Conservation (phyloP, 805 yeast genomes). For the Yamadazyma philogaea region DNA sequence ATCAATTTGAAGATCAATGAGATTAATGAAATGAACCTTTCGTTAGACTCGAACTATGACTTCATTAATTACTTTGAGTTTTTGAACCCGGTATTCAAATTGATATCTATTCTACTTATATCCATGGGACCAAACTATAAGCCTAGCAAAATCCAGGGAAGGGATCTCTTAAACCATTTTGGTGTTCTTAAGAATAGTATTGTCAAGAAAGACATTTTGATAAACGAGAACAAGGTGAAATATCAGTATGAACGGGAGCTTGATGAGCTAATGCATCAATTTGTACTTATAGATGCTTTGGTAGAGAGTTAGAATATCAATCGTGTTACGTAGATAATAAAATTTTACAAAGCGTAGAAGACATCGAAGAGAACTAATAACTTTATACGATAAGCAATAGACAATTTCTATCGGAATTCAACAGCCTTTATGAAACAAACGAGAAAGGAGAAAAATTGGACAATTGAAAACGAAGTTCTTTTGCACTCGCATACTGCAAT, state of each 20-base stretch:
- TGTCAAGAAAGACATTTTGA: constrained; percentile 53
- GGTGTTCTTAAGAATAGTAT: constrained; percentile 58
- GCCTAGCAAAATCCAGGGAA: constrained; percentile 52
- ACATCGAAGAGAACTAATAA: too few species aligned
- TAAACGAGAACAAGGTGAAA: constrained; percentile 21
- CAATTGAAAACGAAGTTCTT: too few species aligned
- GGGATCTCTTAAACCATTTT: constrained; percentile 49
- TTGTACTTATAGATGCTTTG: constrained; percentile 52
- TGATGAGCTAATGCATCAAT: constrained; percentile 51
- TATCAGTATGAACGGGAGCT: constrained; percentile 37
- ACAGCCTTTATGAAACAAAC: too few species aligned
- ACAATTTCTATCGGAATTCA: too few species aligned
- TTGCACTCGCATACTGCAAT: too few species aligned
- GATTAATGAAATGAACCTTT: constrained; percentile 31
- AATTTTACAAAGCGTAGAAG: too few species aligned
- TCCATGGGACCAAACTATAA: constrained; percentile 77
- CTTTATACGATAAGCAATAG: too few species aligned
- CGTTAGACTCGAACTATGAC: constrained; percentile 51
- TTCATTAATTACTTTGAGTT: constrained; percentile 50
- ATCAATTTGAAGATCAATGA: constrained; percentile 41
- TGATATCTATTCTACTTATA: constrained; percentile 61
- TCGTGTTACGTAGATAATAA: too few species aligned
- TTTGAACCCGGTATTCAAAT: constrained; percentile 69
- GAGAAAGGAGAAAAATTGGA: too few species aligned
- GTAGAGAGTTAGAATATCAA: constrained; percentile 16